These are phyloP conservation scores for Suhomyces emberorum DNA, from an alignment of 805 yeast species.

Conservation along the genomic window DNA sequence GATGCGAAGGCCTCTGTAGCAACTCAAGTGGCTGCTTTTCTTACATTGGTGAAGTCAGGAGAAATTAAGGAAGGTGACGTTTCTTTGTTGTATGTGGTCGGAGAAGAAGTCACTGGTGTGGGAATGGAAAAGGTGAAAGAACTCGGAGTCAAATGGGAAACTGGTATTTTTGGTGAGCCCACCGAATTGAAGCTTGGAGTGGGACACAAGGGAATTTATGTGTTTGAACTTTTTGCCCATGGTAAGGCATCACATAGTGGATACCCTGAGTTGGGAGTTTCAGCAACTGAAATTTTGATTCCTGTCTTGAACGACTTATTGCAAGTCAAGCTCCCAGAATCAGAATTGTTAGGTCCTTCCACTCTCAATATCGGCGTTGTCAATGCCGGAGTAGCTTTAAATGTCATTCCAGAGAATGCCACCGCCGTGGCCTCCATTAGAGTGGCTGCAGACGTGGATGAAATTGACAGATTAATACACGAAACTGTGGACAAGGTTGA, in stretches of 20 bases:
- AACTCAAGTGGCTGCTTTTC: conserved; percentile 53
- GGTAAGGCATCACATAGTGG: conserved; percentile 68
- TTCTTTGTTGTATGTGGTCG: conserved; percentile 60
- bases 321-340: conserved; percentile 44
- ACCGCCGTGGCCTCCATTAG: conserved; percentile 49
- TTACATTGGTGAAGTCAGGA: conserved; percentile 41
- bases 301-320: conserved; percentile 47
- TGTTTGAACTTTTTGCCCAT: conserved; percentile 39
- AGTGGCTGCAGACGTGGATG: conserved; percentile 46
- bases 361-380: conserved; percentile 61
- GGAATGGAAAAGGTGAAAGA: conserved; percentile 53
- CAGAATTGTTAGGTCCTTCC: conserved; percentile 54
- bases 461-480: conserved; percentile 34
- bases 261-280: conserved; percentile 65
- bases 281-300: conserved; percentile 56
- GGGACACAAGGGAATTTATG: conserved; percentile 64
- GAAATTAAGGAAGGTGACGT: conserved; percentile 52
- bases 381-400: conserved; percentile 61
- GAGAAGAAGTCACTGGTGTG: conserved; percentile 63
- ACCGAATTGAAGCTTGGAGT: conserved; percentile 65
- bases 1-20: conserved; percentile 76
- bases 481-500: conserved; percentile 29
- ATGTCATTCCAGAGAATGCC: conserved; percentile 62
- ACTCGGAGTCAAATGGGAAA: conserved; percentile 49
- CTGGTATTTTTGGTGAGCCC: conserved; percentile 73